A percentile compares a stretch with the other conserved stretches of the same genome.
These are phyloP conservation scores for Mycena galericulata DNA, from an alignment of 768 basidiomycete genomes.

Conservation along the genomic window DNA sequence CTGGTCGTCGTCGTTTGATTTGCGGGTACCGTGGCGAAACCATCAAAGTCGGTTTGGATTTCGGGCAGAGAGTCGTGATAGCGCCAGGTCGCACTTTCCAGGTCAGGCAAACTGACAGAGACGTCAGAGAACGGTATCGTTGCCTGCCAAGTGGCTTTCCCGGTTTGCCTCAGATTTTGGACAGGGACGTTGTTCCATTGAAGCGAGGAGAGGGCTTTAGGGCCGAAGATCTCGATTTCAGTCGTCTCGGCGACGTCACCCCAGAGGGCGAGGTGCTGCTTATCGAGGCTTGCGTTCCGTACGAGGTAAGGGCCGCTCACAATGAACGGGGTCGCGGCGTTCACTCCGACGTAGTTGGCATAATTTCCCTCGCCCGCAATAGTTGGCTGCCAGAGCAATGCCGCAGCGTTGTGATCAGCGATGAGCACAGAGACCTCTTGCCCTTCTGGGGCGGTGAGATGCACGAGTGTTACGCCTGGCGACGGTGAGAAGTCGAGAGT, in stretches of 20 bases:
- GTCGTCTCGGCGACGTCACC: slow-evolving; percentile 61
- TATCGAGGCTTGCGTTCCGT: slow-evolving; percentile 47
- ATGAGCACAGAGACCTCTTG: slow-evolving; percentile 49
- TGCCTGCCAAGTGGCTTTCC: slow-evolving; percentile 17
- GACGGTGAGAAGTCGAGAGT: slow-evolving; percentile 18
- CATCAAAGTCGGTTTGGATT: slow-evolving; percentile 57
- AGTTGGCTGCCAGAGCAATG: slow-evolving; percentile 38
- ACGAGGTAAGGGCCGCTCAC: slow-evolving; percentile 58
- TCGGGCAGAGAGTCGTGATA: slow-evolving; percentile 71
- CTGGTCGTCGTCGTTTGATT: slow-evolving; percentile 66
- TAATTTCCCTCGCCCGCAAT: slow-evolving; percentile 17
- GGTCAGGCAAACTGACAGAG: slow-evolving; percentile 18
- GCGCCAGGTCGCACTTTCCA: slow-evolving; percentile 57
- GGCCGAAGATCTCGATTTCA: slow-evolving; percentile 47
- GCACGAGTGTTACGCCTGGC: slow-evolving; percentile 18
- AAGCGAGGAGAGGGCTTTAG: background rate
- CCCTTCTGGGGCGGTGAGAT: slow-evolving; percentile 4
- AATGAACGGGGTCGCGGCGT: slow-evolving; percentile 64
- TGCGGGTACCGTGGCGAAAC: slow-evolving; percentile 63
- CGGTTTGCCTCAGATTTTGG: slow-evolving; percentile 35
- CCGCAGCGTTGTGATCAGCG: slow-evolving; percentile 57
- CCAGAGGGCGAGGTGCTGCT: slow-evolving; percentile 54
- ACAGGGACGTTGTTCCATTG: slow-evolving; percentile 17
- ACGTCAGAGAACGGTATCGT: slow-evolving; percentile 15
- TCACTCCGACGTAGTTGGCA: slow-evolving; percentile 61